phyloP scores from a whole-genome alignment of 164 flowering plant genomes.

The Litsea cubeba region DNA sequence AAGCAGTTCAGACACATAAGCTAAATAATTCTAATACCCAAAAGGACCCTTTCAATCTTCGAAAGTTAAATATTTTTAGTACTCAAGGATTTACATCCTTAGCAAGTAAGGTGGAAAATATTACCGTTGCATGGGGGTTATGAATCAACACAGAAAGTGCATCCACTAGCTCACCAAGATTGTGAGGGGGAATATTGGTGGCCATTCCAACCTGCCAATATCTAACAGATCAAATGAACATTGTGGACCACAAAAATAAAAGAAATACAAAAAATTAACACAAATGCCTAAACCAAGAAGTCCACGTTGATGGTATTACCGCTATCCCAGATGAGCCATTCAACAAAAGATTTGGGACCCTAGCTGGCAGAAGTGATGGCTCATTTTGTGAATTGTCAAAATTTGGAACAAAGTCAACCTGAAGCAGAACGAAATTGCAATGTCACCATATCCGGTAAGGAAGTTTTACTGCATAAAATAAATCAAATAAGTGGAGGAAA shows the following conservation, averaged over 20 bases:
- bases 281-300: background rate
- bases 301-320: constrained; percentile 26
- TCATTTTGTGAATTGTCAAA: constrained; percentile 95
- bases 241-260: constrained; percentile 3
- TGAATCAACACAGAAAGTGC: constrained; percentile 82
- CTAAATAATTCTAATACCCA: background rate
- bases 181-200: constrained; percentile 98
- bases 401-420: constrained; percentile 94
- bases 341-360: constrained; percentile 73
- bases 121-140: constrained; percentile 88
- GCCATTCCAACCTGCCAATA: constrained; percentile 94
- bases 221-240: background rate
- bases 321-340: constrained; percentile 99
- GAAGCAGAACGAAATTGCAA: constrained; percentile 13
- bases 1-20: background rate
- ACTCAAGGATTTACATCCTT: background rate
- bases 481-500: background rate
- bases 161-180: constrained; percentile 97
- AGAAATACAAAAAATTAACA: background rate
- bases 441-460: background rate
- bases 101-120: background rate
- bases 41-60: background rate
- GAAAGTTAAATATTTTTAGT: background rate
- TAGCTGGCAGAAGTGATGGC: constrained; percentile 89
- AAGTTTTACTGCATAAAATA: background rate